These are phyloP conservation scores for Plectranthus barbatus DNA, from an alignment of 257 asterid species.

Conservation along the genomic window DNA sequence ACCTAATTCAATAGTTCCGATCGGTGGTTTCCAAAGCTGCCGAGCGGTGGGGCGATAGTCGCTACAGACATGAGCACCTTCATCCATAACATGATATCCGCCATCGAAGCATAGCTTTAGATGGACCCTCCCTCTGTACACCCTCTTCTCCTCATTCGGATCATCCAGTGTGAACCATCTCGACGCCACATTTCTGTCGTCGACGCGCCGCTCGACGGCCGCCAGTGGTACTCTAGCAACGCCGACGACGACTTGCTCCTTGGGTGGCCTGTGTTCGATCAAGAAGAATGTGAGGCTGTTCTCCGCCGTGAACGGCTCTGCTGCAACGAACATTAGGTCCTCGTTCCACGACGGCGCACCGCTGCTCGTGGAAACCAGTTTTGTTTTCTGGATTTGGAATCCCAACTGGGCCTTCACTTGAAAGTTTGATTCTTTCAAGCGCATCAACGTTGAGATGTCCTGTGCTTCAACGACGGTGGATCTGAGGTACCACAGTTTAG, in stretches of 20 bases:
- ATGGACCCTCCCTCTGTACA: constrained; percentile 67
- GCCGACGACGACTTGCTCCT: constrained; percentile 45
- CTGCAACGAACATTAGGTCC: constrained; percentile 64
- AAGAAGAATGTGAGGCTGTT: constrained; percentile 31
- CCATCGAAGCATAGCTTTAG: constrained; percentile 72
- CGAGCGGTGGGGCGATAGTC: constrained; percentile 85
- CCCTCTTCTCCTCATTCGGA: constrained; percentile 38
- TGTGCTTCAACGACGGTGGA: constrained; percentile 72
- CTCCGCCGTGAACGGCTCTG: constrained; percentile 77
- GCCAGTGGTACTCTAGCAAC: constrained; percentile 47
- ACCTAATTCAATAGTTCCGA: constrained; percentile 66
- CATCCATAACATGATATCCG: constrained; percentile 94
- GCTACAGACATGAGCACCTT: constrained; percentile 66
- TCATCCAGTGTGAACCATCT: constrained; percentile 81
- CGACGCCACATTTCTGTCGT: constrained; percentile 66
- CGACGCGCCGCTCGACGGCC: constrained; percentile 71
- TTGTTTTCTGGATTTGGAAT: constrained; percentile 66
- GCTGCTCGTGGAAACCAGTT: constrained; percentile 20
- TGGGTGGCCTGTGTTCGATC: constrained; percentile 42
- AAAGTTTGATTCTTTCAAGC: constrained; percentile 33
- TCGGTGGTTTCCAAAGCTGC: constrained; percentile 75
- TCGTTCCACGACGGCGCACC: constrained; percentile 82
- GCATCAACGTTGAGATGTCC: constrained; percentile 36
- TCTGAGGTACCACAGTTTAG: constrained; percentile 78
- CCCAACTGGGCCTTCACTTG: constrained; percentile 61